A percentile compares a stretch with the other conserved stretches of the same genome.
Evolutionary conservation across 2,329 filamentous ascomycete species (phyloP).

Genomic region (Colletotrichum cuscutae): DNA sequence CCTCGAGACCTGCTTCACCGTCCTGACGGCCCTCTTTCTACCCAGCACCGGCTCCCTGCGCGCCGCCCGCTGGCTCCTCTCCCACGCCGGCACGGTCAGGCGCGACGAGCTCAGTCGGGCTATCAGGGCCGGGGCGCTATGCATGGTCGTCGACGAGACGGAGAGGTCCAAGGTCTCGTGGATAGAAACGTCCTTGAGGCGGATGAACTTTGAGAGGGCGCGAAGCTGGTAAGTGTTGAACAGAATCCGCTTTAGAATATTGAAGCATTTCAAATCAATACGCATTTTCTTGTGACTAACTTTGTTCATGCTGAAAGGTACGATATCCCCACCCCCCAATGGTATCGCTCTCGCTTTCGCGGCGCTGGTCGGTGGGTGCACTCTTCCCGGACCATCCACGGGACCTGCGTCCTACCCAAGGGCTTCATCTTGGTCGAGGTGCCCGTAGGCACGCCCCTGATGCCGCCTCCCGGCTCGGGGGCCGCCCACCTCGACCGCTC

Average conservation of each 20-base stretch:
- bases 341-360: constrained; percentile 24
- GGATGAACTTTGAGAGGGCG: constrained; percentile 26
- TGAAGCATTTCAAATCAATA: background rate
- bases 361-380: constrained; percentile 29
- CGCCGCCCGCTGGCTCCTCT: constrained; percentile 31
- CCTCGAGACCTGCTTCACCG: constrained; percentile 28
- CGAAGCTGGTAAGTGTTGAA: constrained; percentile 22
- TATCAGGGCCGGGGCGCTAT: constrained; percentile 37
- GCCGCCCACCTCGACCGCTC: constrained; percentile 14
- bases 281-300: background rate
- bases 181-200: constrained; percentile 21
- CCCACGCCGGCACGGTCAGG: constrained; percentile 28
- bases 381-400: constrained; percentile 30
- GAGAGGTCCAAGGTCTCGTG: constrained; percentile 25
- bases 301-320: constrained; percentile 18
- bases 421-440: constrained; percentile 33
- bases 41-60: constrained; percentile 35
- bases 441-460: constrained; percentile 32
- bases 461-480: constrained; percentile 20
- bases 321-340: constrained; percentile 9
- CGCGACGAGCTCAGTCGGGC: constrained; percentile 32
- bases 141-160: constrained; percentile 36
- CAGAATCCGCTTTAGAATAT: background rate
- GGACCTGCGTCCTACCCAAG: constrained; percentile 23
- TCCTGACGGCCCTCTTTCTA: constrained; percentile 31